Percentiles rank a stretch among this genome's conserved stretches.
phyloP scores from a whole-genome alignment of 2,329 filamentous ascomycete species.

The Diaporthe vexans region DNA sequence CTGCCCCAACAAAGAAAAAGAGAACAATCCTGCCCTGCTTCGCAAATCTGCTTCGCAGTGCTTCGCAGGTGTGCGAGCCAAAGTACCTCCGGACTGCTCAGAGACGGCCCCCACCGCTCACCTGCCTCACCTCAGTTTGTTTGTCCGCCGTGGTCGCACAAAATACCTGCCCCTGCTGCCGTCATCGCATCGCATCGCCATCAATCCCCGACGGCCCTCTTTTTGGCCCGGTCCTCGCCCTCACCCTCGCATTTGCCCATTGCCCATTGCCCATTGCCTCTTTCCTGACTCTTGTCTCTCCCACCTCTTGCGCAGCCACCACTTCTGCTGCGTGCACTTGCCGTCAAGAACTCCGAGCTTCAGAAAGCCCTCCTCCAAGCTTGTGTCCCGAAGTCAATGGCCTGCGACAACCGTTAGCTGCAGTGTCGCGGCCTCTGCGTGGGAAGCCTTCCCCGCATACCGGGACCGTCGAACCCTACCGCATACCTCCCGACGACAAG shows the following conservation, averaged over 20 bases:
- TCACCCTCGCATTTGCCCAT: too few relatives aligned
- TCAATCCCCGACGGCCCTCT: slow-evolving; percentile 32
- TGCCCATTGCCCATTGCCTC: not conserved
- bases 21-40: not conserved
- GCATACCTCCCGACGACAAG: slow-evolving; percentile 14
- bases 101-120: not conserved
- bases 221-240: slow-evolving; percentile 14
- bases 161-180: slow-evolving; percentile 24
- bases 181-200: slow-evolving; percentile 25
- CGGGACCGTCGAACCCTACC: slow-evolving; percentile 43
- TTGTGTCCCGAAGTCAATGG: slow-evolving; percentile 62
- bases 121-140: slow-evolving; percentile 24
- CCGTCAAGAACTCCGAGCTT: not conserved
- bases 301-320: not conserved
- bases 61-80: not conserved
- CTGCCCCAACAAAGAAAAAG: not conserved
- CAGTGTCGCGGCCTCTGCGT: slow-evolving; percentile 64
- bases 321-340: not conserved
- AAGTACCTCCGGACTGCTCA: not conserved
- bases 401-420: slow-evolving; percentile 68
- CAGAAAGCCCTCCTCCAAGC: not conserved
- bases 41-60: not conserved
- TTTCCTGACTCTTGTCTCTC: not conserved
- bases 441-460: slow-evolving; percentile 52
- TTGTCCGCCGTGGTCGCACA: slow-evolving; percentile 26